These are phyloP conservation scores for Pachyrhizus erosus DNA, from an alignment of 306 rosid genomes.

Conservation along the genomic window DNA sequence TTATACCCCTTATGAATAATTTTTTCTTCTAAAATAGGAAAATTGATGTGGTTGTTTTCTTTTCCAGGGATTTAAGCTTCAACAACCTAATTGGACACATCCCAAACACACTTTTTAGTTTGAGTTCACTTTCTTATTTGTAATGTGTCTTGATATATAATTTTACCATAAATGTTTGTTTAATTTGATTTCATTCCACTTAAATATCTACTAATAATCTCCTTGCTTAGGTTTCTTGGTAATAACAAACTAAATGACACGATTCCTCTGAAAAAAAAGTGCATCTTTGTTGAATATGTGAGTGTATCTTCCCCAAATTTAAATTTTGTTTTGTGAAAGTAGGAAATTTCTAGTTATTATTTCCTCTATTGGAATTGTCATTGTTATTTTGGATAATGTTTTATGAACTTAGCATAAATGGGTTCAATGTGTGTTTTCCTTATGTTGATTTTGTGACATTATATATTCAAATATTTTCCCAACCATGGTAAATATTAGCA, in stretches of 20 bases:
- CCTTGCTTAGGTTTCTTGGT: conserved; percentile 62
- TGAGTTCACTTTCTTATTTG: conserved; percentile 61
- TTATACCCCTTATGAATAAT: neutral
- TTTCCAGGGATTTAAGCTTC: conserved; percentile 80
- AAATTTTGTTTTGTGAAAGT: neutral
- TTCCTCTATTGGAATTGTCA: neutral
- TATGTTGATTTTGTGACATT: neutral
- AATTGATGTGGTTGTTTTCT: neutral
- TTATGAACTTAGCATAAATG: neutral
- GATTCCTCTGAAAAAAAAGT: conserved; percentile 52
- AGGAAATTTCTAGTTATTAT: neutral
- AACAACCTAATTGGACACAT: conserved; percentile 63
- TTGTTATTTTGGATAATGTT: neutral
- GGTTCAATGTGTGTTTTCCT: neutral
- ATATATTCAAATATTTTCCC: too few species aligned
- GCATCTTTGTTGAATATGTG: conserved; percentile 54
- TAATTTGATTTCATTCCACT: conserved; percentile 11
- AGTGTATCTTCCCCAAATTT: conserved; percentile 26
- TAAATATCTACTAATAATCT: neutral
- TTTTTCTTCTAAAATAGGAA: neutral
- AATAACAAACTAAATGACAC: conserved; percentile 64
- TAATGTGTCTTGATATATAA: conserved; percentile 42
- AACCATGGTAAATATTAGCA: neutral
- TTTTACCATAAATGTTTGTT: neutral
- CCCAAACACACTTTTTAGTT: conserved; percentile 60